phyloP scores from a whole-genome alignment of 148 eudicot species.

The Silene uniflora region DNA sequence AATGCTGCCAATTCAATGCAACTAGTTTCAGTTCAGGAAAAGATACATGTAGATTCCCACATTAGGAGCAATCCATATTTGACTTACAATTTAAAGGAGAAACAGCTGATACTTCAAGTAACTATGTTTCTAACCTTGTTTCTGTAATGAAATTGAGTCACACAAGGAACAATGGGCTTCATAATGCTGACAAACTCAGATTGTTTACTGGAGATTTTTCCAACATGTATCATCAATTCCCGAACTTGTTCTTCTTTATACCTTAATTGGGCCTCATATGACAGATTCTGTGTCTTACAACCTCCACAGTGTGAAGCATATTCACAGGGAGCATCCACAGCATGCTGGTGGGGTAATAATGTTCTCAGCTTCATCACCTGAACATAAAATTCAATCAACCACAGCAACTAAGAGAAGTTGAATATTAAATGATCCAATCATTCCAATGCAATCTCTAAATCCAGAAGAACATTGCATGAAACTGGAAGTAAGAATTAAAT shows the following conservation, averaged over 20 bases:
- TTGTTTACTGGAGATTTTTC: constrained; percentile 60
- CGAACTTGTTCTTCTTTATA: constrained; percentile 83
- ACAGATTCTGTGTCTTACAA: constrained; percentile 82
- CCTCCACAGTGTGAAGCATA: constrained; percentile 93
- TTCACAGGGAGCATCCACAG: constrained; percentile 94
- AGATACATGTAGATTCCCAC: not conserved
- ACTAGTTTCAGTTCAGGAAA: not conserved
- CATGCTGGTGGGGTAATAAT: constrained; percentile 65
- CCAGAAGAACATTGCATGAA: constrained; percentile 1
- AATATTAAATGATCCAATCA: not conserved
- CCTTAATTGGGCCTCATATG: constrained; percentile 86
- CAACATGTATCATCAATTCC: constrained; percentile 73
- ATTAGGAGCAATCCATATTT: not conserved
- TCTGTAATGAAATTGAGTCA: constrained; percentile 82
- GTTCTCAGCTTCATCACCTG: constrained; percentile 85
- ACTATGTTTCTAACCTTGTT: constrained; percentile 59
- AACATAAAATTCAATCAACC: constrained; percentile 17
- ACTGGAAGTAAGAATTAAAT: not conserved
- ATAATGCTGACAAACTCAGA: constrained; percentile 42
- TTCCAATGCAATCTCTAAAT: not conserved
- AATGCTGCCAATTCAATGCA: not conserved
- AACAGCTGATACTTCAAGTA: not conserved
- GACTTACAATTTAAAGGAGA: not conserved
- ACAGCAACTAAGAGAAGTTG: not conserved
- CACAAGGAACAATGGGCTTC: constrained; percentile 92